Base-by-base conservation (phyloP, 2,329 filamentous ascomycete species). In the Dryadomyces quercus-mongolicae region DNA sequence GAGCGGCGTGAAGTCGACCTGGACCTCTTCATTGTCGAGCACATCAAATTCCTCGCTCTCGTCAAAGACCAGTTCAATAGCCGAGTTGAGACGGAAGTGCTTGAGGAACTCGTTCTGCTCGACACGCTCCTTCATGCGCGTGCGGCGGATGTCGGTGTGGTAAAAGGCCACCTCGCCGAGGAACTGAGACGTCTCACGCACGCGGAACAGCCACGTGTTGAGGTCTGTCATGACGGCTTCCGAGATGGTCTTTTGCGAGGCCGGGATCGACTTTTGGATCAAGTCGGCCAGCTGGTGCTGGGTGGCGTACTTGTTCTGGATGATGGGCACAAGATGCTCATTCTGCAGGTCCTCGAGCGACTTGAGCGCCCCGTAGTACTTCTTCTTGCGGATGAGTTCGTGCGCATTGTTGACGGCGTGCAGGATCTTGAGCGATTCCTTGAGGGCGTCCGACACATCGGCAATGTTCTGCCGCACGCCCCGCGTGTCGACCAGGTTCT, bases 201-300 rank as follows among this genome's bases (percentile, higher is more conserved):
- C 95, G 21, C 88, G 84, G 64, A 86, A 98, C 10, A 98, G 75
- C 93, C 93, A 98, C 0, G 90, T 96, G 65, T 97, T 97, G 54
- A 98, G 71, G 68, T 98, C 93, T 2, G 82, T 86, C 89, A 97
- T 97, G 60, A 98, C 93, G 15, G 91, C 90, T 69, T 97, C 92
- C 4, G 92, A 92, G 55, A 98, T 96, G 51, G 88, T 83, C 63
- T 88, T 90, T 64, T 95, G 90, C 1, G 90, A 96, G 3, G 88
- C 84, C 1, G 93, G 93, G 36, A 97, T 92, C 0, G 92, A 97
- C 62, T 89, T 90, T 67, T 96, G 92, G 60, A 98, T 97, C 73
- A 95, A 82, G 65, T 94, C 89, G 36, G 93, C 93, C 59, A 98
- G 85, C 64, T 91, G 92, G 69, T 96, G 94, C 60, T 96, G 89